Evolutionary conservation across 164 flowering plant genomes (phyloP).

Genomic region (Santalum album): DNA sequence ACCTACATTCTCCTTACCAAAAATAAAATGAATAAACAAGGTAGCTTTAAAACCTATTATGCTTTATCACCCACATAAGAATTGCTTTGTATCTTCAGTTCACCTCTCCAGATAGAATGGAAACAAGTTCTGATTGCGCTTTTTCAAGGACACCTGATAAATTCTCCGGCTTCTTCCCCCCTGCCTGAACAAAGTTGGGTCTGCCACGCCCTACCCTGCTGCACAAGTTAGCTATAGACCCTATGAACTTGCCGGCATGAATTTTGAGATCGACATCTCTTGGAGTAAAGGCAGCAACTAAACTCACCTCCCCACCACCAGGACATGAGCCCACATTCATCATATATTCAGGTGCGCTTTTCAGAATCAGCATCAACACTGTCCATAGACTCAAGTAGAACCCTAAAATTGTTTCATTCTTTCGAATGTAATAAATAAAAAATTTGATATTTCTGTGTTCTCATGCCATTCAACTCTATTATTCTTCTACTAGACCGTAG

Average conservation of each 20-base stretch:
- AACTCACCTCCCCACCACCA: slow-evolving; percentile 77
- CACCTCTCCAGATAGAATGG: slow-evolving; percentile 38
- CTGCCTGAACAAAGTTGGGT: slow-evolving; percentile 95
- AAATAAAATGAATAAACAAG: too few relatives aligned
- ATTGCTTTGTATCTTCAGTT: slow-evolving; percentile 25
- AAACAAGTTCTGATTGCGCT: slow-evolving; percentile 54
- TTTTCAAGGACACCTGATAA: slow-evolving; percentile 60
- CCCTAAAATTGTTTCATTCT: too few relatives aligned
- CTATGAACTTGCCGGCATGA: slow-evolving; percentile 86
- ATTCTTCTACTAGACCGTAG: too few relatives aligned
- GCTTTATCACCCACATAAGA: neutral
- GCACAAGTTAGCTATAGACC: slow-evolving; percentile 78
- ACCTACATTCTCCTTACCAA: too few relatives aligned
- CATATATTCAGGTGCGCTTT: slow-evolving; percentile 76
- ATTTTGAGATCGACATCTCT: slow-evolving; percentile 58
- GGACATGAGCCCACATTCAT: slow-evolving; percentile 75
- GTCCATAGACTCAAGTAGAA: slow-evolving; percentile 79
- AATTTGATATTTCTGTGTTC: too few relatives aligned
- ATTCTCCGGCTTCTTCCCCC: slow-evolving; percentile 88
- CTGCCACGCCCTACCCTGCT: slow-evolving; percentile 97
- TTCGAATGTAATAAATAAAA: too few relatives aligned
- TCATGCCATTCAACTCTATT: too few relatives aligned
- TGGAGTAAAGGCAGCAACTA: slow-evolving; percentile 80
- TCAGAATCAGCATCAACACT: slow-evolving; percentile 82
- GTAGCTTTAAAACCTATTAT: neutral